Conservation (phyloP, 2,329 filamentous ascomycete genomes). For the Aspergillus candidus region DNA sequence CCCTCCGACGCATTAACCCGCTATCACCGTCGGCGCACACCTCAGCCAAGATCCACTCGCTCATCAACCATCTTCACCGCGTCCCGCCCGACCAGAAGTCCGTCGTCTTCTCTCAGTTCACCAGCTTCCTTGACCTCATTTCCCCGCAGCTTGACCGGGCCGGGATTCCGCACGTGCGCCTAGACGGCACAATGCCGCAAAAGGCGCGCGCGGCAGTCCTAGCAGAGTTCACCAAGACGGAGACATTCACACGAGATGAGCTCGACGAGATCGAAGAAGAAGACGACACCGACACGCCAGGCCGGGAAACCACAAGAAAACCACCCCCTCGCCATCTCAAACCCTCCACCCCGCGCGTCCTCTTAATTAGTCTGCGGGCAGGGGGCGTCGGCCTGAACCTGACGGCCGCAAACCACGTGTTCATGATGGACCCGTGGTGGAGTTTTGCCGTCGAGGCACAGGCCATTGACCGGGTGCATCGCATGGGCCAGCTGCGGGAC, state of each 20-base stretch:
- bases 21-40: constrained; percentile 53
- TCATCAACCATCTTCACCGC: constrained; percentile 67
- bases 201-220: constrained; percentile 76
- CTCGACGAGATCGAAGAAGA: constrained; percentile 32
- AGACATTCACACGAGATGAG: constrained; percentile 31
- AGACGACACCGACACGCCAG: constrained; percentile 10
- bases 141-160: constrained; percentile 68
- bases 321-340: constrained; percentile 9
- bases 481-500: constrained; percentile 86
- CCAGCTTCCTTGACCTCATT: constrained; percentile 88
- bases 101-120: constrained; percentile 96
- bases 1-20: constrained; percentile 55
- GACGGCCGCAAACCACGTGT: constrained; percentile 81
- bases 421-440: constrained; percentile 99
- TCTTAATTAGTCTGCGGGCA: constrained; percentile 79
- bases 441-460: constrained; percentile 94
- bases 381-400: constrained; percentile 92
- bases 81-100: constrained; percentile 72
- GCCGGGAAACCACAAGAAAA: background rate
- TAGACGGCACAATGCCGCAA: constrained; percentile 87
- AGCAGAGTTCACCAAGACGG: constrained; percentile 57
- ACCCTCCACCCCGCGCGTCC: constrained; percentile 43
- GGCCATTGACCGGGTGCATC: constrained; percentile 93
- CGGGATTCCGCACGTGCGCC: constrained; percentile 72
- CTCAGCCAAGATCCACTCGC: constrained; percentile 79